A percentile compares a stretch with the other conserved stretches of the same genome.
phyloP scores from a whole-genome alignment of 768 basidiomycete genomes.

The Scleroderma bovista region DNA sequence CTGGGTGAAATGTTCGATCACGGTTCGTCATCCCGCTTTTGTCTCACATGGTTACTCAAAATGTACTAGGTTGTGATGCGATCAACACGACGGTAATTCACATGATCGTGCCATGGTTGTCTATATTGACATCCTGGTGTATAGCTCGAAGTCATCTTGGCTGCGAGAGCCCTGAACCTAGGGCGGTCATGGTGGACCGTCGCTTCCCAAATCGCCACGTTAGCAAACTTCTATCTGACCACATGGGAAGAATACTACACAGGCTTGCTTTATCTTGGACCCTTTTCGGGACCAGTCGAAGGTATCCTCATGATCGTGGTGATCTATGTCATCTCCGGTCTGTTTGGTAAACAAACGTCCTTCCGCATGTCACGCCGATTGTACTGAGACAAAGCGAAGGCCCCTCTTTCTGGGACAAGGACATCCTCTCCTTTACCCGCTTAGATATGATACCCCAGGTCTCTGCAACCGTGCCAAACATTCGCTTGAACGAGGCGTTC shows the following conservation, averaged over 20 bases:
- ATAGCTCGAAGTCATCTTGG: constrained; percentile 84
- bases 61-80: constrained; percentile 73
- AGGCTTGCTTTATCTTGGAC: constrained; percentile 84
- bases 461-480: constrained; percentile 48
- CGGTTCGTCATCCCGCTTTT: constrained; percentile 41
- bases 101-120: neutral
- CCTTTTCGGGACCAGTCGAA: constrained; percentile 94
- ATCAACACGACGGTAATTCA: constrained; percentile 82
- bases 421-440: constrained; percentile 52
- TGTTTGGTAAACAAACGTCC: constrained; percentile 47
- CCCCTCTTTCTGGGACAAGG: constrained; percentile 75
- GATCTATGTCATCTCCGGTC: constrained; percentile 75
- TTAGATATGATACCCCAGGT: constrained; percentile 48
- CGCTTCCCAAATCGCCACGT: constrained; percentile 65
- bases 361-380: neutral
- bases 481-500: constrained; percentile 81
- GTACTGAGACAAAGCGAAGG: constrained; percentile 41
- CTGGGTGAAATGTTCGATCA: constrained; percentile 99
- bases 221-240: constrained; percentile 68
- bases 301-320: constrained; percentile 83
- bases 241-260: constrained; percentile 90
- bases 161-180: constrained; percentile 79
- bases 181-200: constrained; percentile 98
- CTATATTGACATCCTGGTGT: neutral
- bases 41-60: neutral